These are phyloP conservation scores for Suaeda aralocaspica DNA, from an alignment of 148 eudicot species.

Conservation along the genomic window DNA sequence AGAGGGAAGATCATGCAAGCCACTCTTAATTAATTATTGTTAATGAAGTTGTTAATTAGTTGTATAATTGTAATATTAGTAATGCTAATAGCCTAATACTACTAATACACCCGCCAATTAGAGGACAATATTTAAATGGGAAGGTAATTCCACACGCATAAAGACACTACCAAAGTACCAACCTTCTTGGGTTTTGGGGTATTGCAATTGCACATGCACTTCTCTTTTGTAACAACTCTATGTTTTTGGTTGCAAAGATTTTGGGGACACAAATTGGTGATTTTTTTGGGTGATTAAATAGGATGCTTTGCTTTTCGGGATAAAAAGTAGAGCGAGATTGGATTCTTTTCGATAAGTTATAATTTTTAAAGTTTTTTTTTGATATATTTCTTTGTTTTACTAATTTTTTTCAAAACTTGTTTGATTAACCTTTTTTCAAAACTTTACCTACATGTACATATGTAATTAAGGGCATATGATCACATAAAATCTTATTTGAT, in stretches of 20 bases:
- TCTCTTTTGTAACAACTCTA: neutral
- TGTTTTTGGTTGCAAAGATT: neutral
- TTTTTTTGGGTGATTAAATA: neutral
- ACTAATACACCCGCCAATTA: conserved; percentile 25
- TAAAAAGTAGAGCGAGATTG: neutral
- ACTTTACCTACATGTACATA: too few species aligned
- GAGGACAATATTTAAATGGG: neutral
- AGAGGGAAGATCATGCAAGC: conserved; percentile 47
- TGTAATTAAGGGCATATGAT: too few species aligned
- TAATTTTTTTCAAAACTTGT: too few species aligned
- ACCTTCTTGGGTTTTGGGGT: conserved; percentile 1
- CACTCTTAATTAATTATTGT: too few species aligned
- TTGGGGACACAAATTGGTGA: neutral
- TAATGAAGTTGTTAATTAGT: too few species aligned
- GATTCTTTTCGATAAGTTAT: neutral
- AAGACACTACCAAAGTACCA: conserved; percentile 5
- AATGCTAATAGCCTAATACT: too few species aligned
- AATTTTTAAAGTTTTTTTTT: too few species aligned
- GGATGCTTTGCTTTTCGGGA: too few species aligned
- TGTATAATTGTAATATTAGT: too few species aligned
- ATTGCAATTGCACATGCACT: neutral
- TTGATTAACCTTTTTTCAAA: too few species aligned
- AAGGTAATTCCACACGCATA: conserved; percentile 12
- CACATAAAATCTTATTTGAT: too few species aligned
- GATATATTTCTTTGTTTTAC: too few species aligned